These are phyloP conservation scores for Croton laevigatus DNA, from an alignment of 441 rosid species.

Conservation along the genomic window DNA sequence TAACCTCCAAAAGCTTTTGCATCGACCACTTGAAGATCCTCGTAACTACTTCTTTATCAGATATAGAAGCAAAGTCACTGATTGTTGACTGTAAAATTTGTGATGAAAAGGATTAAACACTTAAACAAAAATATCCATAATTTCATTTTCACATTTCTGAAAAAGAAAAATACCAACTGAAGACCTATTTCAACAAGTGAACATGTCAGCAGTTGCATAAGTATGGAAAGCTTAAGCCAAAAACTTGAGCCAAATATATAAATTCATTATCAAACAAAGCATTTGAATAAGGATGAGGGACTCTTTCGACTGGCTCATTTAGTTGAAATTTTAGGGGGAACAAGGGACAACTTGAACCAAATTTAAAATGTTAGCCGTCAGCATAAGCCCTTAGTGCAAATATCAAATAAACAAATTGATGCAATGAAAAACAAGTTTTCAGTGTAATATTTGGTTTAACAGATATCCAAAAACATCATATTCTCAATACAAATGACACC, in stretches of 20 bases:
- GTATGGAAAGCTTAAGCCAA: not conserved
- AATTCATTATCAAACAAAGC: not conserved
- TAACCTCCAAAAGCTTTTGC: slow-evolving; percentile 63
- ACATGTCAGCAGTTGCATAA: not conserved
- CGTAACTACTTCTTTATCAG: slow-evolving; percentile 54
- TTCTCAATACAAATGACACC: not conserved
- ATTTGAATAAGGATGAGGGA: not conserved
- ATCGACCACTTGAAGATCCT: slow-evolving; percentile 55
- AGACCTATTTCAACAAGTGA: not conserved
- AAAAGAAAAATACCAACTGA: not conserved
- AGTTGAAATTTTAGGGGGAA: too few relatives aligned
- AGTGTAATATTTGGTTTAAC: not conserved
- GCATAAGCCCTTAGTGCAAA: too few relatives aligned
- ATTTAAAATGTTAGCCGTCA: too few relatives aligned
- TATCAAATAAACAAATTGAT: not conserved
- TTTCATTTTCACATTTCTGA: too few relatives aligned
- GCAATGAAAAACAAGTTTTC: not conserved
- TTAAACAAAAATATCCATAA: too few relatives aligned
- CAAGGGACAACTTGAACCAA: too few relatives aligned
- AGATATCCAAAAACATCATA: not conserved
- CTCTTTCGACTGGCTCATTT: too few relatives aligned
- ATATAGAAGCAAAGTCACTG: slow-evolving; percentile 72
- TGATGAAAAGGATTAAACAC: not conserved
- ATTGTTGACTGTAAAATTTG: slow-evolving; percentile 62
- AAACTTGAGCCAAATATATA: not conserved